Evolutionary conservation across 2,329 filamentous ascomycete genomes (phyloP), one percentile per base, ranked within the genome.

Genomic region (Aspergillus tanneri): DNA sequence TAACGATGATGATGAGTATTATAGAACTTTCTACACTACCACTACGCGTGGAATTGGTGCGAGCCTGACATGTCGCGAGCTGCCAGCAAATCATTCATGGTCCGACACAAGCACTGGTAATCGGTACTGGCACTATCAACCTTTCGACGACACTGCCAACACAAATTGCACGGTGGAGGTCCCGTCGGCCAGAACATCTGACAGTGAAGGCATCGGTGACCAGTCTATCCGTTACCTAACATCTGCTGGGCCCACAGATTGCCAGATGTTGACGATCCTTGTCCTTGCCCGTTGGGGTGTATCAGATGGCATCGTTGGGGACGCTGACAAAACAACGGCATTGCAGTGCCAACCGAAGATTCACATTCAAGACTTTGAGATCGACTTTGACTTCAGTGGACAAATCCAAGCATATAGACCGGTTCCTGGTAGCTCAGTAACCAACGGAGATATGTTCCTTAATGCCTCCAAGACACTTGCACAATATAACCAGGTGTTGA

Each of bases 281-380:
- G 12, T 49, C 14, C 19, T 39, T 40, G 12, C 40, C 18, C 35
- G 22, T 11, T 41, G 23, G 14, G n/a, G 25, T 27, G 8, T 5
- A 4, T 8, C 3, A 3, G 25, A 16, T 11, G 10, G 14, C 2
- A 19, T 25, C 12, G n/a, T 25, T 1, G 14, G 6, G 4, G 11
- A 27, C 24, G 11, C 16, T 6, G 12, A 24, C 1, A 40, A 14
- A 1, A 44, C 35, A 10, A 9, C 38, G 5, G 46, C 46, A 8
- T 22, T 51, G 3, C 23, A 47, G 12, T 52, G 49, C n/a, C n/a
- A 25, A 4, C 42, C 49, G 2, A n/a, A 42, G 9, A 32, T 49
- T 10, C n/a, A 23, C 16, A 46, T 43, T 5, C 18, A 43, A 16
- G n/a, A 38, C 14, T 49, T 19, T n/a, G 16, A 27, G 2, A 18